Evolutionary conservation across 345 rosid species (phyloP), one percentile per base, ranked within the genome.

Genomic region (Dimocarpus longan): DNA sequence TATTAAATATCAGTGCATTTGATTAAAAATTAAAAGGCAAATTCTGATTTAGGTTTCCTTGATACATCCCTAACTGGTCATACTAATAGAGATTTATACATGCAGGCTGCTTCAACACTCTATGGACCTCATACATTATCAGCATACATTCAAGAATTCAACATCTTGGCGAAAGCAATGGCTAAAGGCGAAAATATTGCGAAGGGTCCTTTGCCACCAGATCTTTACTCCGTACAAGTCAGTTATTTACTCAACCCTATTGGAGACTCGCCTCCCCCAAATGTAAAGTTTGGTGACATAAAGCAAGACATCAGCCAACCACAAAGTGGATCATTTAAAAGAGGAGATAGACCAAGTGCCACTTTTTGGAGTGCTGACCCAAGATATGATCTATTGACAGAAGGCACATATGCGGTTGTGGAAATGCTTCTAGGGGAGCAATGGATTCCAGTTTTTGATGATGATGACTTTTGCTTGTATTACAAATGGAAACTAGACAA

Each of bases 81-180:
- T 19, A 43, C 57, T 12, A 67, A 50, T 12, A 39, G 5, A 21
- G 6, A 64, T 43, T 65, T 54, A 68, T 21, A 8, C 10, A 24
- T 84, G 78, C 86, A 91, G 89, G 91, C 86, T 50, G 92, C 94
- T 68, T 87, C 94, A 0, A 91, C 94, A 8, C 87, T 91, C 24
- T 91, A 91, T 19, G 94, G 91, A 19, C 94, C 94, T 42, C 81
- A 86, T 70, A 91, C 92, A 4, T 57, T 91, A 73, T 82, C 86
- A 7, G 91, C 92, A 64, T 91, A 87, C 71, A 84, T 86, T 43
- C 92, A 91, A 69, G 89, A 91, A 67, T 91, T 91, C 80, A 81
- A 70, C 69, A 80, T 79, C 79, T 64, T 89, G 40, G 94, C 91
- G 48, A 79, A 66, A 78, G 73, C 90, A 72, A 85, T 91, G 86